Evolutionary conservation across 2,329 filamentous ascomycete species (phyloP).

Genomic region (Plectosphaerella sp.): DNA sequence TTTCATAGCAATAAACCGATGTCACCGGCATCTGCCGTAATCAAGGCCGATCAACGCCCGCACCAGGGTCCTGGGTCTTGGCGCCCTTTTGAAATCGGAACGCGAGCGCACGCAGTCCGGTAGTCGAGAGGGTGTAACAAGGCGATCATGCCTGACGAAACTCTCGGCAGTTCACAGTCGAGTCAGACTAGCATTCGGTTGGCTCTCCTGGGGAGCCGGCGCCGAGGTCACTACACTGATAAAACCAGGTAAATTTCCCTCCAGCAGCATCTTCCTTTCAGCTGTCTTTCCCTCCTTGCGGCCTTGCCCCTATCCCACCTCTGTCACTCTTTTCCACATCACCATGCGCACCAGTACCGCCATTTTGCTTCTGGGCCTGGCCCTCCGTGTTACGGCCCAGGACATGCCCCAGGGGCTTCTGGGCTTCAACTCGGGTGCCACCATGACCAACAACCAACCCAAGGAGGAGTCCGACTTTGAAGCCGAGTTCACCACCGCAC

Average conservation of each 20-base stretch:
- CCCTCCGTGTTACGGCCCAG: conserved; percentile 33
- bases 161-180: no score
- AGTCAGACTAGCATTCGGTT: no score
- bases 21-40: no score
- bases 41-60: no score
- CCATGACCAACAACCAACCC: conserved; percentile 8
- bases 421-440: conserved; percentile 12
- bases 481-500: conserved; percentile 8
- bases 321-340: background rate
- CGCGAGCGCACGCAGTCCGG: no score
- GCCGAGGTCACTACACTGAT: no score
- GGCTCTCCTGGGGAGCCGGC: no score
- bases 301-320: background rate
- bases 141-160: no score
- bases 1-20: no score
- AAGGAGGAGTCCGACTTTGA: conserved; percentile 10
- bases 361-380: conserved; percentile 27
- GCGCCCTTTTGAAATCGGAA: no score
- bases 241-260: background rate
- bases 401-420: conserved; percentile 3
- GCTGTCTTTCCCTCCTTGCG: background rate
- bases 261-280: background rate
- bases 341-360: conserved; percentile 35
- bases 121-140: no score
- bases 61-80: no score